These are phyloP conservation scores for Solanum clarkiae DNA, from an alignment of 257 asterid genomes.

Conservation along the genomic window DNA sequence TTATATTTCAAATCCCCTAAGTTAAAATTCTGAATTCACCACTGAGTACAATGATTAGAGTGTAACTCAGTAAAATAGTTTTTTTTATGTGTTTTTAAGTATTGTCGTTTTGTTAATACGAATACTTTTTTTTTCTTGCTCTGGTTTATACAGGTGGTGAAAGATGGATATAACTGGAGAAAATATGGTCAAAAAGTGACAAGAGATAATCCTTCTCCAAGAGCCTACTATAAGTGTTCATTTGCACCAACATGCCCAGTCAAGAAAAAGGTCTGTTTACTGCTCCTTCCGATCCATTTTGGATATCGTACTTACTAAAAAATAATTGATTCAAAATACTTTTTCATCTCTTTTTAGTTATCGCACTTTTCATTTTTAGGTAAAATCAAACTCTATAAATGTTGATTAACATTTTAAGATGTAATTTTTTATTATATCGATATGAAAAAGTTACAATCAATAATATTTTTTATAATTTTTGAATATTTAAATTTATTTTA, in stretches of 20 bases:
- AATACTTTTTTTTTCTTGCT: neutral
- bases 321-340: neutral
- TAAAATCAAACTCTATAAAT: too few species aligned
- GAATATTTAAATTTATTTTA: too few species aligned
- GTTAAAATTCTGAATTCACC: too few species aligned
- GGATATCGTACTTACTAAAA: neutral
- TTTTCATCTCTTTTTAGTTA: too few species aligned
- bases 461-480: too few species aligned
- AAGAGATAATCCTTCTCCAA: constrained; percentile 73
- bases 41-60: neutral
- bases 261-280: constrained; percentile 55
- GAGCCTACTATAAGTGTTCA: constrained; percentile 80
- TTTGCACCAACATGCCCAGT: constrained; percentile 66
- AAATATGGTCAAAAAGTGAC: constrained; percentile 86
- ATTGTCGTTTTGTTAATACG: neutral
- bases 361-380: too few species aligned
- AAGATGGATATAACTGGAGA: constrained; percentile 79
- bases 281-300: neutral
- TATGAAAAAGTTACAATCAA: too few species aligned
- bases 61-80: neutral
- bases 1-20: too few species aligned
- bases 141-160: constrained; percentile 28
- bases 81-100: neutral
- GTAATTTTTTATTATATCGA: too few species aligned
- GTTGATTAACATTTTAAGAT: too few species aligned